A percentile compares a stretch with the other conserved stretches of the same genome.
phyloP scores from a whole-genome alignment of 768 basidiomycete genomes.

The Boletellus ananas region DNA sequence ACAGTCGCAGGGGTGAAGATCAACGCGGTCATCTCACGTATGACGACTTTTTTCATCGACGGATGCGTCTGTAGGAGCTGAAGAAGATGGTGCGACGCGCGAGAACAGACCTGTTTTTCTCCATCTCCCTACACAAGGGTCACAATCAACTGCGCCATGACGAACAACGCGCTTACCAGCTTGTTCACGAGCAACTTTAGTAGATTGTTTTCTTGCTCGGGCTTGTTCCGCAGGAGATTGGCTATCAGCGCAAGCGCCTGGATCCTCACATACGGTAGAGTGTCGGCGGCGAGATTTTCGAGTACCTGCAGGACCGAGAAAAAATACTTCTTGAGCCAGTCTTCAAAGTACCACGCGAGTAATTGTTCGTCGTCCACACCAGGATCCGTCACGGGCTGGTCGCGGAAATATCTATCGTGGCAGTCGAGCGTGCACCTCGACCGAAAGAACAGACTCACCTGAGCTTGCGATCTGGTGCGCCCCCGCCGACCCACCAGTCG shows the following conservation, averaged over 20 bases:
- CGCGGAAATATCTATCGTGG: constrained; percentile 76
- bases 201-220: constrained; percentile 97
- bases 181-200: constrained; percentile 92
- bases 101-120: constrained; percentile 82
- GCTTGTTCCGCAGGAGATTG: constrained; percentile 80
- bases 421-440: not conserved
- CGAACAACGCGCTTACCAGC: constrained; percentile 50
- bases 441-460: constrained; percentile 47
- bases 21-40: constrained; percentile 79
- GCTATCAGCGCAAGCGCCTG: constrained; percentile 77
- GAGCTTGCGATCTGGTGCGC: constrained; percentile 83
- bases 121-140: constrained; percentile 66
- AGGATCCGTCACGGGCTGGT: constrained; percentile 71
- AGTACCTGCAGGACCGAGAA: constrained; percentile 87
- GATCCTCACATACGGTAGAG: constrained; percentile 81
- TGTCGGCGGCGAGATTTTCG: constrained; percentile 82
- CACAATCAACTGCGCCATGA: not conserved
- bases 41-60: constrained; percentile 85
- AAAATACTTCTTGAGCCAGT: constrained; percentile 97
- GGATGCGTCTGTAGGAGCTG: constrained; percentile 89
- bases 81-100: constrained; percentile 85
- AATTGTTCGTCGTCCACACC: constrained; percentile 68
- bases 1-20: constrained; percentile 42
- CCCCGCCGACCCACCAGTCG: constrained; percentile 98
- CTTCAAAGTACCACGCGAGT: constrained; percentile 88